phyloP scores from a whole-genome alignment of 345 rosid genomes.

The Hypericum perforatum region DNA sequence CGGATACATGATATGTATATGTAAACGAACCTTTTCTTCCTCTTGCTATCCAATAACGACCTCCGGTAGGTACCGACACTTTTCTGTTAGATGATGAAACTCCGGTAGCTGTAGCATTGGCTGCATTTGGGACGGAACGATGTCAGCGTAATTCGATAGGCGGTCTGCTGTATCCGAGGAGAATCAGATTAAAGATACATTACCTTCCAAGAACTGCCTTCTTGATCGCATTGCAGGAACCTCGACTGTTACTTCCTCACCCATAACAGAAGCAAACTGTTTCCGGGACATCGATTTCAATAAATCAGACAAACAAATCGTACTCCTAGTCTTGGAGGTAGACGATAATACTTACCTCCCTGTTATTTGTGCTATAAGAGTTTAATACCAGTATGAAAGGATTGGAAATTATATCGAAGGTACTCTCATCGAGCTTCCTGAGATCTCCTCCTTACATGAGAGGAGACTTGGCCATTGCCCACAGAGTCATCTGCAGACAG shows the following conservation, averaged over 20 bases:
- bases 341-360: slow-evolving; percentile 37
- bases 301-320: no score
- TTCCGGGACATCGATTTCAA: no score
- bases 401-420: slow-evolving; percentile 58
- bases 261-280: no score
- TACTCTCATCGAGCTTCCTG: slow-evolving; percentile 53
- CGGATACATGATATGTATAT: background rate
- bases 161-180: background rate
- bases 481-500: slow-evolving; percentile 68
- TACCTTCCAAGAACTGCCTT: slow-evolving; percentile 32
- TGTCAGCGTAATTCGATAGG: background rate
- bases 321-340: no score
- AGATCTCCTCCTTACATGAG: slow-evolving; percentile 92
- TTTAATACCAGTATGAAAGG: slow-evolving; percentile 65
- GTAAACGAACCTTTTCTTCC: slow-evolving; percentile 56
- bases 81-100: background rate
- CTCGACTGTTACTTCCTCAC: no score
- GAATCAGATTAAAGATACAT: background rate
- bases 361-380: slow-evolving; percentile 56
- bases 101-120: background rate
- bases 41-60: slow-evolving; percentile 80
- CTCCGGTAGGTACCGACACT: slow-evolving; percentile 25
- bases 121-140: background rate
- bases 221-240: no score
- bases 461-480: slow-evolving; percentile 90